These are phyloP conservation scores for Schizothecium vesticola DNA, from an alignment of 495 filamentous ascomycete species.

Conservation along the genomic window DNA sequence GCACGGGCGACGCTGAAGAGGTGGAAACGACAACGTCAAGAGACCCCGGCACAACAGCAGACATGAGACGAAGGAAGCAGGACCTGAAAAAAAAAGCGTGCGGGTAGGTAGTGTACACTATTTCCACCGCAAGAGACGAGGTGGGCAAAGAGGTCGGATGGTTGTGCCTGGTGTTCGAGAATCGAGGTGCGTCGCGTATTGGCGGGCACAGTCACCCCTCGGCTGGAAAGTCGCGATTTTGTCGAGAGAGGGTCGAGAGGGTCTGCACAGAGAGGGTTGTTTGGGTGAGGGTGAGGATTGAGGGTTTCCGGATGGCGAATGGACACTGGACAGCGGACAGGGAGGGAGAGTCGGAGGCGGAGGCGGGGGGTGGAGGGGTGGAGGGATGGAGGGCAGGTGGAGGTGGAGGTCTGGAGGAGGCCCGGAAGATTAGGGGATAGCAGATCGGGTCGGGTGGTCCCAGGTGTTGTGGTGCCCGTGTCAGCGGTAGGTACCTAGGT, in stretches of 20 bases:
- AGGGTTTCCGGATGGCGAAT: background rate
- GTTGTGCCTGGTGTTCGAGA: background rate
- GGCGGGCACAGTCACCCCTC: background rate
- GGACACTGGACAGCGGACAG: too few relatives aligned
- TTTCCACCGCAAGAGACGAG: background rate
- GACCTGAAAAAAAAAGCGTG: background rate
- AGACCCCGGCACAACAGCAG: background rate
- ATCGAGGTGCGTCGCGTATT: background rate
- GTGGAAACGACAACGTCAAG: background rate
- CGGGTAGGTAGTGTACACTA: background rate
- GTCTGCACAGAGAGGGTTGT: background rate
- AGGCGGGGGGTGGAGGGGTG: background rate
- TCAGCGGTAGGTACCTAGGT: background rate
- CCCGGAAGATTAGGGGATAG: background rate
- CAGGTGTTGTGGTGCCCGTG: background rate
- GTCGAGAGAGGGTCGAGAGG: background rate
- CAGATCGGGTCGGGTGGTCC: background rate
- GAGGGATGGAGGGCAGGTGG: background rate
- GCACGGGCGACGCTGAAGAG: background rate
- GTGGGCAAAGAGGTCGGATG: background rate
- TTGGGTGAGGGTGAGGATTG: background rate
- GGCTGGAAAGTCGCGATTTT: background rate
- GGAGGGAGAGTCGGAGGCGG: conserved; percentile 3
- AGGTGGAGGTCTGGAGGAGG: background rate
- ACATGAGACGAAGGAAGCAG: background rate